Base-by-base conservation (phyloP, 352 stramenopile genomes). In the Phytophthora litchii region DNA sequence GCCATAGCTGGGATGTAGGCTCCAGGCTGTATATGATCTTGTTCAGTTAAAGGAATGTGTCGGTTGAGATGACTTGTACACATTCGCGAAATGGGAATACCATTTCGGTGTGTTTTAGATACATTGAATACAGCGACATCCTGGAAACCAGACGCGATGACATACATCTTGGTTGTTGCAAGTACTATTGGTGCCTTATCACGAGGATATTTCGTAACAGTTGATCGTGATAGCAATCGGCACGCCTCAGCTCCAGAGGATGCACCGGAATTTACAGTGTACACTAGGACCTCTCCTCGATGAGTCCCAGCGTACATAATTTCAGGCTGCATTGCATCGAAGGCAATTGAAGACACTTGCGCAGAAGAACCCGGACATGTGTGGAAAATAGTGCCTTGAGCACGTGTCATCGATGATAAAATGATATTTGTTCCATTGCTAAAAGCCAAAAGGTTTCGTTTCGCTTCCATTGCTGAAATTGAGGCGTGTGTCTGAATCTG, bases 291-390 rank as follows among this genome's bases (percentile, higher is more conserved):
- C 25, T 87, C 74, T 9, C 80, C 78, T n/a, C 59, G 31, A 0
- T 59, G 32, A 0, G 80, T 88, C 0, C 78, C 78, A 12, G 48
- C 54, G 36, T 83, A 90, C 14, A 90, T 23, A n/a, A 88, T 43
- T 1, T 86, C 74, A 0, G 49, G 48, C 5, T 77, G 53, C 7
- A 60, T 31, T 0, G 58, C 32, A 34, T 88, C 80, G 31, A 88
- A 87, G 2, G 62, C 59, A 29, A 90, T 75, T 0, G 78, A 87
- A 0, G 64, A 49, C 0, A 68, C 60, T 13, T 34, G 9, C 0
- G 72, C 74, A 4, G 62, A 64, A 4, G 76, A 82, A 12, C 76
- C 78, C n/a, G 57, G 25, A 25, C 78, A 88, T 10, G 60, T 13
- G 6, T 83, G 47, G n/a, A 69, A 74, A 0, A 70, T 55, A 1